phyloP scores from a whole-genome alignment of 2,329 filamentous ascomycete species.

The Diaporthe humulicola region DNA sequence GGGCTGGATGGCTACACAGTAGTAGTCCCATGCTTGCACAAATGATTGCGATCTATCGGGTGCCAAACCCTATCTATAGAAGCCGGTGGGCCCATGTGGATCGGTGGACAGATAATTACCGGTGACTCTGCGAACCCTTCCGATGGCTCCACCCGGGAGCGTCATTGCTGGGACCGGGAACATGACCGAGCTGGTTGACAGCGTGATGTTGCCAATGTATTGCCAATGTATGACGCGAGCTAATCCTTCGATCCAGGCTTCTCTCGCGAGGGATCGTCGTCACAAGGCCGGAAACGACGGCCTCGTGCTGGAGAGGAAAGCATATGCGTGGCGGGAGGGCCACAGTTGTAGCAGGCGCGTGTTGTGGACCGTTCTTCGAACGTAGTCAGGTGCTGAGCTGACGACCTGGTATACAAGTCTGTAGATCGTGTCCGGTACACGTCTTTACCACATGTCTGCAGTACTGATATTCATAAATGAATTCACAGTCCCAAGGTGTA shows the following conservation, averaged over 20 bases:
- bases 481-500: neutral
- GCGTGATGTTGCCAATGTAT: neutral
- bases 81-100: neutral
- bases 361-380: neutral
- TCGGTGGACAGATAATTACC: neutral
- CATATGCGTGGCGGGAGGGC: too few relatives aligned
- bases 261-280: neutral
- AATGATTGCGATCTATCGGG: neutral
- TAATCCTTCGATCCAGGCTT: too few relatives aligned
- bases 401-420: neutral
- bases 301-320: neutral
- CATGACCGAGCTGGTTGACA: neutral
- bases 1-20: too few relatives aligned
- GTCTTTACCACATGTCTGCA: too few relatives aligned
- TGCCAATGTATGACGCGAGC: slow-evolving; percentile 2
- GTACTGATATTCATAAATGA: too few relatives aligned
- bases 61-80: neutral
- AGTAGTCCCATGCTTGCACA: neutral
- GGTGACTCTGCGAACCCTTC: neutral
- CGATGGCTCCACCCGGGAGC: neutral
- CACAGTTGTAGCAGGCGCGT: too few relatives aligned
- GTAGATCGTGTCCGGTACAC: neutral
- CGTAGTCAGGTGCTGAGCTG: neutral
- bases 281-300: neutral
- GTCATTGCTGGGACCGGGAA: slow-evolving; percentile 10